Conservation (phyloP, 179 eudicot genomes). For the Beta corolliflora region DNA sequence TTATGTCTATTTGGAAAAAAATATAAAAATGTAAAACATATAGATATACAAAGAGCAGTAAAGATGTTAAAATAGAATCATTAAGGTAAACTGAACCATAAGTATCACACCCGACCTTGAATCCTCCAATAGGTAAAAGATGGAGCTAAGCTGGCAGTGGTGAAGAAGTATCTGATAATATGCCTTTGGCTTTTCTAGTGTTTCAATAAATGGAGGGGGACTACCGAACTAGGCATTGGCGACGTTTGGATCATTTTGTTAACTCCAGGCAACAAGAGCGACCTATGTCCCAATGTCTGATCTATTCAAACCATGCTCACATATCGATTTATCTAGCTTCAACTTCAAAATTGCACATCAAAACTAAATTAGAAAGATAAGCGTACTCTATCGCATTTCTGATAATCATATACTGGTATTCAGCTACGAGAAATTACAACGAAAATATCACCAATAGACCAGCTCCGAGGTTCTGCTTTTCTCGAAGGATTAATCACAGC, state of each 20-base stretch:
- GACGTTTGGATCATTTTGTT: not conserved
- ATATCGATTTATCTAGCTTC: too few species aligned
- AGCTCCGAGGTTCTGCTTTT: constrained; percentile 54
- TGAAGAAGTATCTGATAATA: not conserved
- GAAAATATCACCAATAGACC: constrained; percentile 80
- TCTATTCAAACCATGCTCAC: not conserved
- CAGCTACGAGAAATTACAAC: constrained; percentile 67
- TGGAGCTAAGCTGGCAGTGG: not conserved
- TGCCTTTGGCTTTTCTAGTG: not conserved
- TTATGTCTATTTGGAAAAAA: too few species aligned
- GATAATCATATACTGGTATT: constrained; percentile 3
- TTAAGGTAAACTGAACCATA: too few species aligned
- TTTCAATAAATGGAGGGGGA: not conserved
- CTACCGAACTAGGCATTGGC: not conserved
- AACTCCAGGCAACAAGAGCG: not conserved
- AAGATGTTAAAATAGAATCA: too few species aligned
- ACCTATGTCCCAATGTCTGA: not conserved
- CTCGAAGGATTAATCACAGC: constrained; percentile 70
- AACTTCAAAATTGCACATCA: too few species aligned
- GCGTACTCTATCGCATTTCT: not conserved
- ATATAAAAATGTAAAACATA: too few species aligned
- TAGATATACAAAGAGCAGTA: too few species aligned
- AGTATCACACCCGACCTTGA: too few species aligned
- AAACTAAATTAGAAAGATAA: too few species aligned
- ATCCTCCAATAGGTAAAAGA: too few species aligned